These are phyloP conservation scores for Chamaecrista fasciculata DNA, from an alignment of 306 rosid genomes.

Conservation along the genomic window DNA sequence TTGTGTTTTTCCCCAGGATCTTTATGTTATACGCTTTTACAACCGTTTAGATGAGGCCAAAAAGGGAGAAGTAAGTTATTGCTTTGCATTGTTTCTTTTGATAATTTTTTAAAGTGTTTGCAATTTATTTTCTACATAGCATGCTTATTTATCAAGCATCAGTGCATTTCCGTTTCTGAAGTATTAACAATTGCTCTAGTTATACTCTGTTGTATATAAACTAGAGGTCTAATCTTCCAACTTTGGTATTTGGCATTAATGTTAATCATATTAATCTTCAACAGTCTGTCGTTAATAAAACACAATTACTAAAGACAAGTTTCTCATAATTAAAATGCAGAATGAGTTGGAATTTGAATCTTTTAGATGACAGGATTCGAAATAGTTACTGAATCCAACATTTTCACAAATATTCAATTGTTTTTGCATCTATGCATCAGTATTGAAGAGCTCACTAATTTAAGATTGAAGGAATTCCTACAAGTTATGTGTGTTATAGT, in stretches of 20 bases:
- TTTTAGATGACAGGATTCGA: background rate
- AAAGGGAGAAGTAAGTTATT: slow-evolving; percentile 84
- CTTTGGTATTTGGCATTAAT: background rate
- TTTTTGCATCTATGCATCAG: slow-evolving; percentile 16
- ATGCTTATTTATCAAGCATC: slow-evolving; percentile 3
- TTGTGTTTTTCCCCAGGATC: slow-evolving; percentile 48
- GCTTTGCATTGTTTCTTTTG: slow-evolving; percentile 17
- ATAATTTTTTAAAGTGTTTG: slow-evolving; percentile 3
- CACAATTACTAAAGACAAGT: slow-evolving; percentile 3
- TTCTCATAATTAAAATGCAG: slow-evolving; percentile 4
- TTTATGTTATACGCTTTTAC: slow-evolving; percentile 69
- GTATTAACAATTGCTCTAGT: slow-evolving; percentile 4
- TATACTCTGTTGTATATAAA: background rate
- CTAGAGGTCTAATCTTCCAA: slow-evolving; percentile 11
- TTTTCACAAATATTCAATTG: slow-evolving; percentile 6
- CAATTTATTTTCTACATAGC: slow-evolving; percentile 18
- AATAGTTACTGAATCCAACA: slow-evolving; percentile 18
- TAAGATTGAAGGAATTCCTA: slow-evolving; percentile 17
- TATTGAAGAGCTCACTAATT: slow-evolving; percentile 8
- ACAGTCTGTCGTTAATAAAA: background rate
- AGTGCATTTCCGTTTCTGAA: slow-evolving; percentile 22
- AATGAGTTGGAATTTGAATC: background rate
- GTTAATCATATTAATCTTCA: background rate
- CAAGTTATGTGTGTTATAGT: background rate
- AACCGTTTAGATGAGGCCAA: slow-evolving; percentile 75